A percentile compares a stretch with the other conserved stretches of the same genome.
Evolutionary conservation across 257 asterid species (phyloP).

Genomic region (Solanum chmielewskii): DNA sequence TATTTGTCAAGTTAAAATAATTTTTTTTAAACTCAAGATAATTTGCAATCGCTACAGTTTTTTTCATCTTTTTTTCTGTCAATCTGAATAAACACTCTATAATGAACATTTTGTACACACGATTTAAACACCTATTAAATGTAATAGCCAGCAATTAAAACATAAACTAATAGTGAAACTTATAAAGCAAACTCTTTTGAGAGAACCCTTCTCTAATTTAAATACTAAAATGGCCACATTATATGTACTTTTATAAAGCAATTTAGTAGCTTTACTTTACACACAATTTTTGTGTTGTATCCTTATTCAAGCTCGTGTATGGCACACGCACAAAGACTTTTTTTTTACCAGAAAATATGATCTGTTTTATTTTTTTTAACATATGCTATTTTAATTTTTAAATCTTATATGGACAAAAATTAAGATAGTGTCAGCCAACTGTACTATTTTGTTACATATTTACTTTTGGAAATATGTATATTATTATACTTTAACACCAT

Average conservation of each 20-base stretch:
- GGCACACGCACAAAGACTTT: neutral
- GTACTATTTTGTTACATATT: neutral
- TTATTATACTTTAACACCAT: neutral
- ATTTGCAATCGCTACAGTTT: fast-evolving
- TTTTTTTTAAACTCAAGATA: too few relatives aligned
- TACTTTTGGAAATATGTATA: neutral
- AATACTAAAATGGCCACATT: neutral
- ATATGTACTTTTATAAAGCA: neutral
- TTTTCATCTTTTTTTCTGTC: neutral
- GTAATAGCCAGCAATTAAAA: neutral
- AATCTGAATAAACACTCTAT: too few relatives aligned
- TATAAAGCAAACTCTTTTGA: neutral
- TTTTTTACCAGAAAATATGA: neutral
- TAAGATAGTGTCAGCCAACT: neutral
- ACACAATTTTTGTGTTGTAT: neutral
- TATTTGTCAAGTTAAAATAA: too few relatives aligned
- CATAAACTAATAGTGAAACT: neutral
- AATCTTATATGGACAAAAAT: neutral
- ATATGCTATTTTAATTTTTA: neutral
- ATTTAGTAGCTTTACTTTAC: neutral
- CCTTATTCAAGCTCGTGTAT: neutral
- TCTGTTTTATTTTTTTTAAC: neutral
- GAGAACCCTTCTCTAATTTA: neutral
- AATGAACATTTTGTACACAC: fast-evolving
- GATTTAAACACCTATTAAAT: too few relatives aligned